Evolutionary conservation across 2,329 filamentous ascomycete genomes (phyloP), one percentile per base, ranked within the genome.

Genomic region (Penicillium hesseltinei): DNA sequence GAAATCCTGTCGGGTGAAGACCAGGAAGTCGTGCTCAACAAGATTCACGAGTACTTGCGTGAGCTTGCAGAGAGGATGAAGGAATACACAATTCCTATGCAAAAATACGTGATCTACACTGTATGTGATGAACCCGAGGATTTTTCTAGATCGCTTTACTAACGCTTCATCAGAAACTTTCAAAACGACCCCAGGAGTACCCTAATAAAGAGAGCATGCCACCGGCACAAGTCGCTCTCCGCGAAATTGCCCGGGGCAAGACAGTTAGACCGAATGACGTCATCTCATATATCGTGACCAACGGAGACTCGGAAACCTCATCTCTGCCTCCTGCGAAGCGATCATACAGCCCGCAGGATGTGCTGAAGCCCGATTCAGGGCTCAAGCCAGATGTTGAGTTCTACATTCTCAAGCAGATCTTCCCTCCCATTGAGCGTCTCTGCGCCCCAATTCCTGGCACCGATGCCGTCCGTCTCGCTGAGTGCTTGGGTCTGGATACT

Each of bases 371-470:
- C 17, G 89, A 90, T 64, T 87, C 88, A 1, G 88, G 81, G 1
- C 82, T 99, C 7, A 83, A 88, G 57, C 91, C 92, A 2, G 94
- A 99, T 70, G 84, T 97, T n/a, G 94, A 99, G 71, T 97, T 92
- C 84, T 99, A 99, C 74, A 85, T 99, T 39, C 89, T 91, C 79
- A 99, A 99, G 80, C 94, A 99, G 75, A 97, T 99, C 58, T 91
- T 99, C 77, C 94, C 94, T 11, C 94, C 94, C 0, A 94, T 99
- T 27, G 94, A 99, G 78, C 91, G 94, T 82, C 87, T 99, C 23
- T 99, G 94, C 73, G 94, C 93, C 60, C 96, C 96, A 59, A 97
- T 99, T 68, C 85, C 86, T 15, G 94, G 94, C 58, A 99, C 94
- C 2, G 95, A 96, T 62, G 89, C 93, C 8, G 86, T 91, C 2